Conservation (phyloP, 2,329 filamentous ascomycete species). For the Colletotrichum sp. region DNA sequence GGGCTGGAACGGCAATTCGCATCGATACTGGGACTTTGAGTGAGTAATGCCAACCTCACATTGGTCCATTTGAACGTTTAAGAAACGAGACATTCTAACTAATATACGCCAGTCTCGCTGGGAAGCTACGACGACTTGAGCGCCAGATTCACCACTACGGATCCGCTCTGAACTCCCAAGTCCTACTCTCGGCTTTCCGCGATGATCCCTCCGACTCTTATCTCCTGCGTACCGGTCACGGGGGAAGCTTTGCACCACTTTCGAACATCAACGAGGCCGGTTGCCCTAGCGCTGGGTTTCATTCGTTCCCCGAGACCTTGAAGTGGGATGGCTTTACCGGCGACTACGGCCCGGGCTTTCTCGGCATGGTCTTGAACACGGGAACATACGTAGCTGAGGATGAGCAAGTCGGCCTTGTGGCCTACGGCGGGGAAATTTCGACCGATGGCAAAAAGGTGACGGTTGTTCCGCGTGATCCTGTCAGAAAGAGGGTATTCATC, state of each 20-base stretch:
- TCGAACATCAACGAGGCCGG: constrained; percentile 61
- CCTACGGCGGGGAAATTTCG: neutral
- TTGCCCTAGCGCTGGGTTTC: constrained; percentile 60
- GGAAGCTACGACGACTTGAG: constrained; percentile 28
- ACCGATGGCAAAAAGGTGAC: neutral
- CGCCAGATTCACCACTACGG: constrained; percentile 67
- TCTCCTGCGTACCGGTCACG: constrained; percentile 58
- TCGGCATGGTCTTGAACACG: neutral
- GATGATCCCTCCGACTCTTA: constrained; percentile 50
- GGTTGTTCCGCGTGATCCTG: neutral
- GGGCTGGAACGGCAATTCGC: constrained; percentile 67
- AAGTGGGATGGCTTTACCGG: constrained; percentile 62
- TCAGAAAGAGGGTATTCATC: neutral
- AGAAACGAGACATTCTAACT: neutral
- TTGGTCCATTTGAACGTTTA: constrained; percentile 31
- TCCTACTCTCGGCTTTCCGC: constrained; percentile 57
- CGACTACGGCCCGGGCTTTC: constrained; percentile 61
- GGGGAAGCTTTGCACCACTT: constrained; percentile 57
- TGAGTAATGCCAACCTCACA: constrained; percentile 40
- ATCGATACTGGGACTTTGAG: constrained; percentile 62
- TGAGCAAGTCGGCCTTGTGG: neutral
- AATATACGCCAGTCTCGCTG: neutral
- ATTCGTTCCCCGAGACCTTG: constrained; percentile 60
- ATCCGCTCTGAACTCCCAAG: constrained; percentile 61
- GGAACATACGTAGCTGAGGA: neutral